Conservation (phyloP, 495 filamentous ascomycete species). For the Hypoxylon rickii region DNA sequence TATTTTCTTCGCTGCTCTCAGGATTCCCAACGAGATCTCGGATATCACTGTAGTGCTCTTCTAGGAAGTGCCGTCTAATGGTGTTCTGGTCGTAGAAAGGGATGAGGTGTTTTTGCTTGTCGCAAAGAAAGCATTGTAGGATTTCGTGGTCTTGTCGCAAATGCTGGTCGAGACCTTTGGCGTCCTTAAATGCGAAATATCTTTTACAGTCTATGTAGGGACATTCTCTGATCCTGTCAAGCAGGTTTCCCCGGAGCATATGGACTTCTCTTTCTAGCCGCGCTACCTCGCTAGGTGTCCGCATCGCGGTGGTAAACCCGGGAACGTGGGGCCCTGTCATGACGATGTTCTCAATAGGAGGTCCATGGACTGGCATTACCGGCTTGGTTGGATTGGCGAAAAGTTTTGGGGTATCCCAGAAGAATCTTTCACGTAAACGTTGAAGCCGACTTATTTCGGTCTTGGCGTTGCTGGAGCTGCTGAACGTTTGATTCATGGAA, state of each 20-base stretch:
- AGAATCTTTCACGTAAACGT: conserved; percentile 24
- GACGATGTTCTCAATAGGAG: conserved; percentile 44
- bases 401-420: conserved; percentile 16
- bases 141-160: conserved; percentile 30
- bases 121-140: conserved; percentile 35
- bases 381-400: conserved; percentile 37
- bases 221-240: conserved; percentile 41
- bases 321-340: conserved; percentile 39
- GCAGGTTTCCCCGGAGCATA: conserved; percentile 38
- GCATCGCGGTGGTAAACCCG: conserved; percentile 40
- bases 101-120: conserved; percentile 17
- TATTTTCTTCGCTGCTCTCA: neutral
- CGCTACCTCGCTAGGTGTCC: conserved; percentile 46
- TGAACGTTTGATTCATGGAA: conserved; percentile 5
- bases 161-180: conserved; percentile 24
- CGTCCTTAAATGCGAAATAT: conserved; percentile 32
- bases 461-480: conserved; percentile 1
- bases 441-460: conserved; percentile 2
- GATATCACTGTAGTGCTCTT: conserved; percentile 33
- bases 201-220: conserved; percentile 40
- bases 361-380: conserved; percentile 40
- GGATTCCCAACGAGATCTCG: neutral
- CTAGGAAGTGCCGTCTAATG: conserved; percentile 40
- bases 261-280: conserved; percentile 41
- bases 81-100: conserved; percentile 20